phyloP scores from a whole-genome alignment of 2,329 filamentous ascomycete species.

The Grosmannia clavigera region DNA sequence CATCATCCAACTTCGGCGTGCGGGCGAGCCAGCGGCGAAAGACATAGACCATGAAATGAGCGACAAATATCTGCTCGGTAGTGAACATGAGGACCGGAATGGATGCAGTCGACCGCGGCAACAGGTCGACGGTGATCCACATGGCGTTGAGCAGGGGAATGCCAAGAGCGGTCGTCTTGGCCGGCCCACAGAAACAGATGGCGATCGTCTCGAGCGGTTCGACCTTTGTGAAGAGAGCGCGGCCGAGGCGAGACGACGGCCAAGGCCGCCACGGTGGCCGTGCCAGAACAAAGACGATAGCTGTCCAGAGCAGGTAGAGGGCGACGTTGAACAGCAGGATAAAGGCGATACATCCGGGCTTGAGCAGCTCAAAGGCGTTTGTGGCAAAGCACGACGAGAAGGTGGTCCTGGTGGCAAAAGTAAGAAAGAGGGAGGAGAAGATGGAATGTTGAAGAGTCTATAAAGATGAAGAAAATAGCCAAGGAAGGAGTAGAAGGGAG shows the following conservation, averaged over 20 bases:
- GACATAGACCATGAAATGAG: slow-evolving; percentile 31
- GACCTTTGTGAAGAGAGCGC: slow-evolving; percentile 26
- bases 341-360: slow-evolving; percentile 53
- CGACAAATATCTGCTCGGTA: slow-evolving; percentile 13
- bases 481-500: background rate
- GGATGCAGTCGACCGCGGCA: slow-evolving; percentile 43
- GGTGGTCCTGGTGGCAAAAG: slow-evolving; percentile 40
- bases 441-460: background rate
- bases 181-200: slow-evolving; percentile 60
- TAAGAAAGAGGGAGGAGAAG: background rate
- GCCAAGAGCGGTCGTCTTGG: slow-evolving; percentile 59
- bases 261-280: slow-evolving; percentile 25
- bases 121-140: slow-evolving; percentile 38
- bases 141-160: slow-evolving; percentile 58
- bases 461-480: background rate
- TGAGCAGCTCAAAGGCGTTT: slow-evolving; percentile 21
- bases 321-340: slow-evolving; percentile 55
- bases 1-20: background rate
- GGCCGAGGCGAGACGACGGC: background rate
- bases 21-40: slow-evolving; percentile 17
- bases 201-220: slow-evolving; percentile 36
- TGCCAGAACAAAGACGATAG: slow-evolving; percentile 43
- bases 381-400: slow-evolving; percentile 56
- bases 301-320: slow-evolving; percentile 49
- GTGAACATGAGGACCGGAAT: slow-evolving; percentile 30